Evolutionary conservation across 1,284 basidiomycete species (phyloP).

Genomic region (Volvariella volvacea): DNA sequence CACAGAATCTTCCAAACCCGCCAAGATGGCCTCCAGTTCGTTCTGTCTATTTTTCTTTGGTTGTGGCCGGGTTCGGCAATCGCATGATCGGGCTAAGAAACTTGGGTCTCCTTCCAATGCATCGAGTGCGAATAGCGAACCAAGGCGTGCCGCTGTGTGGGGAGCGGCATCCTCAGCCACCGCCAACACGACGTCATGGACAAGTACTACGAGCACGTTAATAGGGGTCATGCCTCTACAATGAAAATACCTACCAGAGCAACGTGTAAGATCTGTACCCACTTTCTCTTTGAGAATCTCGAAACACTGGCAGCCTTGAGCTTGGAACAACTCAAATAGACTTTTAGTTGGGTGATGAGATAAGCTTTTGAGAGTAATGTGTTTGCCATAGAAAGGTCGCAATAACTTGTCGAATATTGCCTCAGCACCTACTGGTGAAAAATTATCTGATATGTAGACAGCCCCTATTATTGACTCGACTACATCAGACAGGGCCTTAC

Average conservation of each 20-base stretch:
- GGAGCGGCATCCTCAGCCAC: constrained; percentile 44
- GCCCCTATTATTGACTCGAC: constrained; percentile 74
- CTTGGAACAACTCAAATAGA: constrained; percentile 65
- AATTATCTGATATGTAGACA: constrained; percentile 68
- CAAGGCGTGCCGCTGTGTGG: constrained; percentile 48
- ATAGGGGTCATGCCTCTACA: constrained; percentile 7
- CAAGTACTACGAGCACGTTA: constrained; percentile 38
- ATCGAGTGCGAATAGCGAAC: constrained; percentile 56
- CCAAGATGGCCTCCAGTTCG: neutral
- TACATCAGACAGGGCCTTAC: constrained; percentile 64
- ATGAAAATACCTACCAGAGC: constrained; percentile 36
- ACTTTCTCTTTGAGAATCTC: constrained; percentile 43
- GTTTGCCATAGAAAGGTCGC: constrained; percentile 67
- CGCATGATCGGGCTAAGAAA: constrained; percentile 55
- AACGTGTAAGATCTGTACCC: constrained; percentile 26
- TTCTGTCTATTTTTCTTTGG: constrained; percentile 27
- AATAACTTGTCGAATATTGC: constrained; percentile 59
- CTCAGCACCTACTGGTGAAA: constrained; percentile 51
- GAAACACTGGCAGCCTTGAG: constrained; percentile 61
- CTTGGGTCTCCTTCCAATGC: constrained; percentile 55
- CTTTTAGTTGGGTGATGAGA: constrained; percentile 68
- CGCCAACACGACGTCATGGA: constrained; percentile 61
- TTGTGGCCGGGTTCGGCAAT: constrained; percentile 43
- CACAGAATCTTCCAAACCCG: neutral
- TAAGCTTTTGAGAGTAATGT: constrained; percentile 63